Conservation (phyloP, 2,329 filamentous ascomycete genomes). For the Exophiala sideris region DNA sequence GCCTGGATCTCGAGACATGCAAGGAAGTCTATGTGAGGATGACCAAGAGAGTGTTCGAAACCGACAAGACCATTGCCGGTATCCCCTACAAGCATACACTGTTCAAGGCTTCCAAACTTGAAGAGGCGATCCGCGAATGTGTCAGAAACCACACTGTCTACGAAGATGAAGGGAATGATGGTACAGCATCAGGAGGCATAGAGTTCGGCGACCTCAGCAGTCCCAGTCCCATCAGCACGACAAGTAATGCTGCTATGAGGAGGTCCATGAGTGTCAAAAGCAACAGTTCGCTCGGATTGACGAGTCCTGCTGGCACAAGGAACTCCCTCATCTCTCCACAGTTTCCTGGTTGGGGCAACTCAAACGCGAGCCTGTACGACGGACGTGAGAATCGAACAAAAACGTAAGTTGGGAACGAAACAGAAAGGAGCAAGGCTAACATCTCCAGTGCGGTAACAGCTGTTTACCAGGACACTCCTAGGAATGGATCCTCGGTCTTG, state of each 20-base stretch:
- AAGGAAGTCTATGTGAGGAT: slow-evolving; percentile 96
- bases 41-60: slow-evolving; percentile 92
- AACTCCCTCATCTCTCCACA: slow-evolving; percentile 22
- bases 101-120: slow-evolving; percentile 94
- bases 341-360: slow-evolving; percentile 65
- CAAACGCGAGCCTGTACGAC: slow-evolving; percentile 85
- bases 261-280: slow-evolving; percentile 41
- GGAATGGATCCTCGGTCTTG: slow-evolving; percentile 65
- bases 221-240: slow-evolving; percentile 29
- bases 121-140: slow-evolving; percentile 87
- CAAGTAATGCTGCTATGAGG: slow-evolving; percentile 15
- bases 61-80: slow-evolving; percentile 94
- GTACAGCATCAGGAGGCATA: slow-evolving; percentile 41
- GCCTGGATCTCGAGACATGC: slow-evolving; percentile 91
- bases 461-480: slow-evolving; percentile 77
- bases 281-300: slow-evolving; percentile 63
- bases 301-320: slow-evolving; percentile 55
- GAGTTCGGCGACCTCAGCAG: slow-evolving; percentile 46
- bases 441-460: slow-evolving; percentile 74
- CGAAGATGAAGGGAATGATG: slow-evolving; percentile 80
- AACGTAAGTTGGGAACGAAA: slow-evolving; percentile 61
- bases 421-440: slow-evolving; percentile 11
- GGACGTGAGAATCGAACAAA: slow-evolving; percentile 80
- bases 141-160: slow-evolving; percentile 80
- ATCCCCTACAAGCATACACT: slow-evolving; percentile 92